Evolutionary conservation across 345 rosid species (phyloP), one percentile per base, ranked within the genome.

Genomic region (Lumnitzera racemosa): DNA sequence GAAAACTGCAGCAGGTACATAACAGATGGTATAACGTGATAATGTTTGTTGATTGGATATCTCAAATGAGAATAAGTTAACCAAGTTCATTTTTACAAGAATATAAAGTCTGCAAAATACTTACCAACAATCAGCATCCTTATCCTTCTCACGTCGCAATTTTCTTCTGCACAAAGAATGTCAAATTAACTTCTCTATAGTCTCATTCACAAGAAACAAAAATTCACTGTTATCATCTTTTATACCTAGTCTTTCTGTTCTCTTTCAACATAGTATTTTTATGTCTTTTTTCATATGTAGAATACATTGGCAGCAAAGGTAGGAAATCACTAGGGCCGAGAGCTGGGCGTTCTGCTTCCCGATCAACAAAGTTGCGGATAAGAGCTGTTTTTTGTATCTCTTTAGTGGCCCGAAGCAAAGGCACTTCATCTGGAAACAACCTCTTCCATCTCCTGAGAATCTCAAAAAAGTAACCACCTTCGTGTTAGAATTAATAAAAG

Each of bases 321-420:
- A 81, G 53, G 55, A 87, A 82, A 76, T 86, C 83, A 43, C 65
- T 67, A 48, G 81, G 76, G 66, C 79, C 75, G 55, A 84, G 80
- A 51, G 83, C 77, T 50, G 97, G 96, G 25, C 97, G 90, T 65
- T 90, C 95, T 13, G 81, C 68, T 65, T 88, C 95, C 48, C 92
- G 73, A 65, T 94, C 99, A 15, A 94, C 99, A 72, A 90, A 94
- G 78, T 94, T 94, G 55, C 89, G 57, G 49, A 81, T 78, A 56
- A 77, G 66, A 53, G 83, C 80, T 51, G 73, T 71, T 64, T 67
- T 84, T 43, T 70, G 82, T 23, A 74, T 65, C 68, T 64, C 86
- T 60, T 73, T 78, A 61, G 90, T 91, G 49, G 74, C 86, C 67
- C 70, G 78, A 56, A 86, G 65, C 70, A 81, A 70, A 54, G 78